A percentile compares a stretch with the other conserved stretches of the same genome.
phyloP scores from a whole-genome alignment of 345 rosid species.

The Camelina neglecta region DNA sequence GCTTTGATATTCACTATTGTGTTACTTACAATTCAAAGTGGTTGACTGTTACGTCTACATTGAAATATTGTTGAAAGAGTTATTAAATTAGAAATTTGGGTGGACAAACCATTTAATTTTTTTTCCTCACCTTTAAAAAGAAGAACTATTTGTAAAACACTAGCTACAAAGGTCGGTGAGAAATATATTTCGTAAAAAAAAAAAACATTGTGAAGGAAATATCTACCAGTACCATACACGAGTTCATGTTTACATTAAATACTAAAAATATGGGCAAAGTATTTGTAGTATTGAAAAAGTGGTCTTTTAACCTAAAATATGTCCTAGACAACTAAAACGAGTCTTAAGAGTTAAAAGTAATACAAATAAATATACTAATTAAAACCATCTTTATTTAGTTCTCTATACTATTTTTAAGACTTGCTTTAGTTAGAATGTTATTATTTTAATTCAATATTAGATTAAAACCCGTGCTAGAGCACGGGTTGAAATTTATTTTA shows the following conservation, averaged over 20 bases:
- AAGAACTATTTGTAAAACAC: background rate
- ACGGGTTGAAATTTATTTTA: no score
- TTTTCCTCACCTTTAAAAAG: background rate
- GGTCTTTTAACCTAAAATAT: background rate
- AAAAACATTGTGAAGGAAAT: background rate
- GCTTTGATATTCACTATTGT: conserved; percentile 10
- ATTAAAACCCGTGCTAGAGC: no score
- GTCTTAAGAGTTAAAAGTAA: background rate
- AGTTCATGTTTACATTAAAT: background rate
- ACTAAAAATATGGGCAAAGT: background rate
- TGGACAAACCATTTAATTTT: background rate
- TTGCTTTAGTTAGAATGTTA: background rate
- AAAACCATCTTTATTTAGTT: background rate
- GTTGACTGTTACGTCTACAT: conserved; percentile 22
- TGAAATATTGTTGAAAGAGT: conserved; percentile 1
- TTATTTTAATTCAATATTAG: no score
- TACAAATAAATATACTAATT: background rate
- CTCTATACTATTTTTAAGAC: no score
- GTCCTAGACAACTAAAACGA: background rate
- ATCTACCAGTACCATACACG: background rate
- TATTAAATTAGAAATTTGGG: background rate
- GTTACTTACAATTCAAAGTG: conserved; percentile 4
- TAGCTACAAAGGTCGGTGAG: background rate
- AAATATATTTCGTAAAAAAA: background rate
- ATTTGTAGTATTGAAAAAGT: background rate